Evolutionary conservation across 345 rosid genomes (phyloP).

Genomic region (Citrus inodora): DNA sequence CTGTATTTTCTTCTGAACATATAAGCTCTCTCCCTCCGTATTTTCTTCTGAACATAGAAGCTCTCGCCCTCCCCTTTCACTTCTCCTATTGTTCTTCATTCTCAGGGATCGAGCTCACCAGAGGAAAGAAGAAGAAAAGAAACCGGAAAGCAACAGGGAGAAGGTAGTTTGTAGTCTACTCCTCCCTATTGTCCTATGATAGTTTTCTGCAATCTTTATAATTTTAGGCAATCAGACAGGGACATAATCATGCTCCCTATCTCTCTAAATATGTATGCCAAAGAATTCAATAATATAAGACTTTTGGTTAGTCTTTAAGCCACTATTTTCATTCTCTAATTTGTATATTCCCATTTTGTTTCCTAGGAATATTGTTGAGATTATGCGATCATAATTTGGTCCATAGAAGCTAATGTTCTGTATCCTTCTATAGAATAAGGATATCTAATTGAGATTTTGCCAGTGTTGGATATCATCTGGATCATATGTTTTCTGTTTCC

Average conservation of each 20-base stretch:
- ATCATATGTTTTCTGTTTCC: neutral
- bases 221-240: neutral
- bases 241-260: neutral
- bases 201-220: neutral
- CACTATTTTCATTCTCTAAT: neutral
- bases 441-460: neutral
- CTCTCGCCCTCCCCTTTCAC: neutral
- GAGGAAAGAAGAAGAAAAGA: constrained; percentile 45
- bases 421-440: neutral
- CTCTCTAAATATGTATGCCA: neutral
- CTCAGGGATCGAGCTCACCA: constrained; percentile 48
- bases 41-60: neutral
- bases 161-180: constrained; percentile 36
- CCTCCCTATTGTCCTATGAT: neutral
- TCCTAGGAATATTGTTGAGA: neutral
- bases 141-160: constrained; percentile 52
- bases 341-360: neutral
- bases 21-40: neutral
- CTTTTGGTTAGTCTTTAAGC: neutral
- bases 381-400: constrained; percentile 1
- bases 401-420: neutral
- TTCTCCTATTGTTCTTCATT: constrained; percentile 8
- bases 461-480: neutral
- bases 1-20: neutral
- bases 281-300: neutral